Base-by-base conservation (phyloP, 495 filamentous ascomycete genomes). In the Oidiodendron maius region DNA sequence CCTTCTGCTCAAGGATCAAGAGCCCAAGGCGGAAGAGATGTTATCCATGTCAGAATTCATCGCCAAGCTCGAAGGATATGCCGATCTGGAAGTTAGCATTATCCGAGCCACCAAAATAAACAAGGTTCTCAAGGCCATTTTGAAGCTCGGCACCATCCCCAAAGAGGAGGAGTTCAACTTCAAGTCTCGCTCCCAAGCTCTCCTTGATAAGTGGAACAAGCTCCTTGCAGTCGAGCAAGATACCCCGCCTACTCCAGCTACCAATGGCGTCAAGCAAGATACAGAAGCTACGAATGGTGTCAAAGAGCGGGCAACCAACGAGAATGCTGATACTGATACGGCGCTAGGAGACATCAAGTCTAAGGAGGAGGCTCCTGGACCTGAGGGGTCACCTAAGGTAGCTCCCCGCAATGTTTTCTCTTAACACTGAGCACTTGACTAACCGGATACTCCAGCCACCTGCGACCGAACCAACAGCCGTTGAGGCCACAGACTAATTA, bases 11-110 rank as follows among this genome's bases (percentile, higher is more conserved):
- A 76, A 84, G 15, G 89, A 95, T 49, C 76, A 81, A 44, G 76
- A 80, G 18, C 91, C 91, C 15, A 84, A 89, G 67, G 84, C 85
- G 51, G 84, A 89, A n/a, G 91, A 94, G 62, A 95, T 95, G 90
- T 76, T 76, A 25, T 57, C 65, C 10, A 94, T 96, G 88, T 82
- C 84, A 6, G 79, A 82, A 15, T 90, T 82, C 62, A 72, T 95
- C 39, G 75, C 69, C 22, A 89, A 90, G 61, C 76, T 96, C 4
- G 91, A 96, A 63, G 77, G 67, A 3, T 81, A 85, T 58, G 68
- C 76, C 1, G 87, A 94, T 45, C 76, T 96, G 17, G 91, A 95
- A 53, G 86, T 86, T 12, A 80, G 77, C 54, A 91, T 95, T 54
- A 94, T 96, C 56, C 75, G 82, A 41, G 67, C 63, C 4, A 95